Evolutionary conservation across 257 asterid species (phyloP), one percentile per base, ranked within the genome.

Genomic region (Nicotiana noctiflora): DNA sequence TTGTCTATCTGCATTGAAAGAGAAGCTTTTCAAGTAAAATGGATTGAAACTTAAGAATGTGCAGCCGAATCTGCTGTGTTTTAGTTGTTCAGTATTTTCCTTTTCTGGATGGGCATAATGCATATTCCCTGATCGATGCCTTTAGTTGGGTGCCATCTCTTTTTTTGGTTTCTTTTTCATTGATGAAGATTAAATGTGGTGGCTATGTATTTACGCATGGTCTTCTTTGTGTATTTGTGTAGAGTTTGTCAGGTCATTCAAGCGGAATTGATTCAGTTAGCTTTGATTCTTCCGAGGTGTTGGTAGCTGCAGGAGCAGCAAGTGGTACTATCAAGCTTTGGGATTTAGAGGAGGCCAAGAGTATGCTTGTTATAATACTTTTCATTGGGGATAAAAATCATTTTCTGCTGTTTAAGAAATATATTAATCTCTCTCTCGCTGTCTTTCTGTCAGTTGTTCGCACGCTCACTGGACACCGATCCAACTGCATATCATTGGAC

Each of bases 251-350:
- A 63, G 99, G 99, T 75, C 99, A 95, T 86, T 89, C 99, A 29
- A 95, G 99, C 86, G 99, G 99, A 85, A 90, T 95, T 72, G 99
- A 95, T 90, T 95, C 99, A 14, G 99, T 95, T 74, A 85, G 96
- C 93, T 95, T 95, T 88, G 99, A 93, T 90, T 92, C 99, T 79
- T 91, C 97, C 75, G 99, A 95, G 87, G 94, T 88, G 53, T 88
- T 95, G 89, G 97, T 95, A 76, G 99, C 99, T 89, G 99, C 98
- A 34, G 99, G 98, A 79, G 96, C 99, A 81, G 98, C 99, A 60
- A 95, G 98, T 86, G 99, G 99, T 59, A 95, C 99, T 81, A 88
- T 95, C 89, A 95, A 95, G 90, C 97, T 95, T 82, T 95, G 98
- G 98, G 99, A 95, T 87, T 90, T 95, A 84, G 99, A 93, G 90